Evolutionary conservation across 2,329 filamentous ascomycete genomes (phyloP).

Genomic region (Phoma sp.): DNA sequence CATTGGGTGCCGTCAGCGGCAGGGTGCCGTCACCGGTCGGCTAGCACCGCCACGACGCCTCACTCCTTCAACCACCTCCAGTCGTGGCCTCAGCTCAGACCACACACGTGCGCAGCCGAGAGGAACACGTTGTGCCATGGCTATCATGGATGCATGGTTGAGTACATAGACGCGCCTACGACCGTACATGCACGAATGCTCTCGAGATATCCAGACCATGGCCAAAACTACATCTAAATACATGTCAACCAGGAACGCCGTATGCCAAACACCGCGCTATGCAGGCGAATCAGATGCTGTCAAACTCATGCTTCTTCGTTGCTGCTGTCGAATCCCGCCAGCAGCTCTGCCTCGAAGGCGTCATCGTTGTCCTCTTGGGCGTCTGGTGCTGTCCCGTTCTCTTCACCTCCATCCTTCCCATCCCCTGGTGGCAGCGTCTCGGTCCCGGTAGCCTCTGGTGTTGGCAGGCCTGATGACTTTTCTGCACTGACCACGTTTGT

Average conservation of each 20-base stretch:
- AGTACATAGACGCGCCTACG: not conserved
- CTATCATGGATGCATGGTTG: not conserved
- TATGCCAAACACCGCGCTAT: constrained; percentile 50
- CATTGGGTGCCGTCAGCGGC: not conserved
- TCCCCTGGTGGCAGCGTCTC: constrained; percentile 49
- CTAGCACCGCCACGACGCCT: constrained; percentile 3
- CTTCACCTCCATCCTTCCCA: constrained; percentile 50
- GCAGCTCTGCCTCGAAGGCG: constrained; percentile 53
- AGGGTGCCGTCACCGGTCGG: not conserved
- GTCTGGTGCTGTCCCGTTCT: constrained; percentile 40
- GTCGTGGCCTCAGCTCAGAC: no score
- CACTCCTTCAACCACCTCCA: not conserved
- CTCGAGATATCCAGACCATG: constrained; percentile 14
- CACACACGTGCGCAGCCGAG: not conserved
- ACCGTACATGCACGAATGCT: constrained; percentile 9
- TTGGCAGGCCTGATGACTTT: constrained; percentile 51
- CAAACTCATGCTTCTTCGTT: constrained; percentile 25
- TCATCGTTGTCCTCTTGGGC: constrained; percentile 64
- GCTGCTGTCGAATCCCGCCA: constrained; percentile 43
- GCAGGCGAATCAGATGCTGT: constrained; percentile 32
- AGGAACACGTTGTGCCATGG: not conserved
- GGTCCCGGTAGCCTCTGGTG: constrained; percentile 48
- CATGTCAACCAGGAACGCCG: constrained; percentile 30
- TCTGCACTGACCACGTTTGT: constrained; percentile 53
- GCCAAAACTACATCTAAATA: constrained; percentile 14